A percentile compares a stretch with the other conserved stretches of the same genome.
Conservation (phyloP, 1,284 basidiomycete species). For the Rhodotorula sp. region DNA sequence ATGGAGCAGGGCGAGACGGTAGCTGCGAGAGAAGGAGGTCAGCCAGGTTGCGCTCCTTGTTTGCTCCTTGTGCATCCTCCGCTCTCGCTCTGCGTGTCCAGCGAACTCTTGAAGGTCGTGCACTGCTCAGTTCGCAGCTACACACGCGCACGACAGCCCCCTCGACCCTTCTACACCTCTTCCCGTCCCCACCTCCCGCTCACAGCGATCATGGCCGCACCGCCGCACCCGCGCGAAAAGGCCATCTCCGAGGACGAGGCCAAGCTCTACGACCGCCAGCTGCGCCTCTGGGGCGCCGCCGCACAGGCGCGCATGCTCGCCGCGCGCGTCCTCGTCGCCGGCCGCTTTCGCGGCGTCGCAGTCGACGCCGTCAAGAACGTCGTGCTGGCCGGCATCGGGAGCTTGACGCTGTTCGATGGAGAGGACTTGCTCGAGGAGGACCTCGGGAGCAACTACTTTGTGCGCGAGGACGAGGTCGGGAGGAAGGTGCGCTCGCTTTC, state of each 20-base stretch:
- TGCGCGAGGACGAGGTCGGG: constrained; percentile 87
- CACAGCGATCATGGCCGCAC: neutral
- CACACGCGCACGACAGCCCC: neutral
- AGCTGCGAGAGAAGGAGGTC: too few relatives aligned
- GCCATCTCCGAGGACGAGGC: constrained; percentile 64
- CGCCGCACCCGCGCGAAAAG: constrained; percentile 3
- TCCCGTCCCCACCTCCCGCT: neutral
- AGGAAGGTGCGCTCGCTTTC: constrained; percentile 62
- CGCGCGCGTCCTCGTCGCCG: constrained; percentile 82
- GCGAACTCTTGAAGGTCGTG: neutral
- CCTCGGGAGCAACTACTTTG: constrained; percentile 89
- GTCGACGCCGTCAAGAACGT: constrained; percentile 96
- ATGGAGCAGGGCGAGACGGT: too few relatives aligned
- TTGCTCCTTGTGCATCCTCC: too few relatives aligned
- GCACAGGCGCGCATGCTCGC: constrained; percentile 92
- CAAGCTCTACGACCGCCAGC: constrained; percentile 82
- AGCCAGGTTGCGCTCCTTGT: too few relatives aligned
- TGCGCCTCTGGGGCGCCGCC: constrained; percentile 95
- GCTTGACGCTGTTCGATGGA: constrained; percentile 60
- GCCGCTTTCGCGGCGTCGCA: constrained; percentile 72
- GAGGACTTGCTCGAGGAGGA: constrained; percentile 64
- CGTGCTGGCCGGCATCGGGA: constrained; percentile 61
- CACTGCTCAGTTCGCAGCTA: neutral
- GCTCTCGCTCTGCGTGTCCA: too few relatives aligned
- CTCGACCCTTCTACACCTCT: neutral